Base-by-base conservation (phyloP, 2,329 filamentous ascomycete genomes). In the Xylariaceae sp. region DNA sequence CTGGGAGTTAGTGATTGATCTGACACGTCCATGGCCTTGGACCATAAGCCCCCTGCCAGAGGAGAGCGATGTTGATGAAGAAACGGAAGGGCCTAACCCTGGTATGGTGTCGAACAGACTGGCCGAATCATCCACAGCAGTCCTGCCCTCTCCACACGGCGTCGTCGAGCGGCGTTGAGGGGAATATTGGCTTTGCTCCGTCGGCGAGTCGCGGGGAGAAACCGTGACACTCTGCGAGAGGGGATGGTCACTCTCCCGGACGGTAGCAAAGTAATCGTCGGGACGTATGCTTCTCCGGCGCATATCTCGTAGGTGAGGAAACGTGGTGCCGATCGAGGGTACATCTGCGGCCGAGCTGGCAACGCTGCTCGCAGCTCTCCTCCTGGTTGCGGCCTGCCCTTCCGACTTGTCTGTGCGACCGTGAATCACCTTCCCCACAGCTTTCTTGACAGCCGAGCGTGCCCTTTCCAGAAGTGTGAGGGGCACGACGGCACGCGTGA, bases 401-500 rank as follows among this genome's bases (percentile, higher is more conserved):
- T 81, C 75, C 34, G 70, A 65, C 39, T 76, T 71, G 37, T 83
- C 78, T 32, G 66, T 65, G 6, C 78, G 68, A 14, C 77, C 70
- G 48, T 81, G 74, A 43, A 80, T 80, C 36, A 83, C 73, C 59
- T 81, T 82, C 39, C 70, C 74, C 5, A 81, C 68, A 3, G 75
- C 70, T 56, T 83, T 83, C 62, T 81, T 82, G 34, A 94, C 75
- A 27, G 80, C 85, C 9, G 85, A 94, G 32, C 81, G 79, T 34
- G 92, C 85, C 23, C 88, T 82, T 56, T 95, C 87, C 14, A 97
- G 72, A 46, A 96, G 80, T 6, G 84, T 89, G 35, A 96, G 78
- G 24, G 89, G 89, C 12, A 94, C 83, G 39, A 98, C 92, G 40
- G 92, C 92, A 39, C 81, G 78, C 31, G 88, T 89, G 54, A 98